Conservation (phyloP, 371 early-diverging fungal genomes). For the Blakeslea trispora region DNA sequence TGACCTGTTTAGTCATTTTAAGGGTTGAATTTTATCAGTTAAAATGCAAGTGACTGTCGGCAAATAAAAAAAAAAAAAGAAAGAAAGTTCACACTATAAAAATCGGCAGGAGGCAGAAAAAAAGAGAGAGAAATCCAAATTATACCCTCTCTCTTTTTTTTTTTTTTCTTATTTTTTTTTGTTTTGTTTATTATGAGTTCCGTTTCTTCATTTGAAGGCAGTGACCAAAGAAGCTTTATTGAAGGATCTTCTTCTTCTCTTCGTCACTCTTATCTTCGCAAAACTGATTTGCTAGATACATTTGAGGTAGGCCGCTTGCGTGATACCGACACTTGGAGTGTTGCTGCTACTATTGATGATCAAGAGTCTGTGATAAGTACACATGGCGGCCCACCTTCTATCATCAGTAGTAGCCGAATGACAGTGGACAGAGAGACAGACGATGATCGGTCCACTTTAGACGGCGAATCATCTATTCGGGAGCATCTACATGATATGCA, state of each 20-base stretch:
- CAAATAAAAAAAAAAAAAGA: too few species aligned
- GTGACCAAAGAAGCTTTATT: slow-evolving; percentile 39
- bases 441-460: slow-evolving; percentile 32
- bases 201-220: slow-evolving; percentile 52
- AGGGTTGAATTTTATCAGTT: too few species aligned
- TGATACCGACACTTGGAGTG: slow-evolving; percentile 56
- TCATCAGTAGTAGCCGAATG: slow-evolving; percentile 23
- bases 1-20: too few species aligned
- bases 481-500: slow-evolving; percentile 23
- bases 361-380: slow-evolving; percentile 53
- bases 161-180: slow-evolving; percentile 7
- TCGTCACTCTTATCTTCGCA: slow-evolving; percentile 47
- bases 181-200: slow-evolving; percentile 36
- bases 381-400: slow-evolving; percentile 38
- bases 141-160: slow-evolving; percentile 6
- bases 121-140: too few species aligned
- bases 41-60: too few species aligned
- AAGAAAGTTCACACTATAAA: too few species aligned
- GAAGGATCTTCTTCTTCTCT: slow-evolving; percentile 25
- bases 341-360: slow-evolving; percentile 56
- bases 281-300: slow-evolving; percentile 52
- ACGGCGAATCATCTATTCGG: slow-evolving; percentile 26
- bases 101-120: too few species aligned
- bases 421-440: slow-evolving; percentile 30
- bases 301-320: slow-evolving; percentile 37